Percentiles rank a stretch among this genome's conserved stretches.
phyloP scores from a whole-genome alignment of 2,329 filamentous ascomycete species.

The Thielaviopsis punctulata region DNA sequence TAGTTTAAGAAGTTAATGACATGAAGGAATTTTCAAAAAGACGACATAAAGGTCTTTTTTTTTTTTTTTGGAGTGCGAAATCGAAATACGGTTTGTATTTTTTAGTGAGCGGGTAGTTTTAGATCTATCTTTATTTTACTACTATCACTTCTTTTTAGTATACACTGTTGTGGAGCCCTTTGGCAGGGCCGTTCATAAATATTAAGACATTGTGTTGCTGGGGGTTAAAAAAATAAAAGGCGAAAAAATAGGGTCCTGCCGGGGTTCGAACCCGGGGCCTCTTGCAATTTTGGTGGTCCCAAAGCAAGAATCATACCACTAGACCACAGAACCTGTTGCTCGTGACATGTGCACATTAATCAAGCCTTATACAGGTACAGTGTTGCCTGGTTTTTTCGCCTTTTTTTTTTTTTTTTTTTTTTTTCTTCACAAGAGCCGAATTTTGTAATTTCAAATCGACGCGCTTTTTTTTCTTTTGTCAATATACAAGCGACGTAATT shows the following conservation, averaged over 20 bases:
- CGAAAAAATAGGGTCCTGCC: constrained; percentile 4
- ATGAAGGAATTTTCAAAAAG: background rate
- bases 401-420: too few relatives aligned
- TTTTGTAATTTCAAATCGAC: too few relatives aligned
- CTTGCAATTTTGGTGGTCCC: constrained; percentile 9
- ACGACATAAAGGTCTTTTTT: background rate
- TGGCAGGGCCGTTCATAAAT: too few relatives aligned
- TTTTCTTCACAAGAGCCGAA: too few relatives aligned
- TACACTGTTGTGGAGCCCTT: too few relatives aligned
- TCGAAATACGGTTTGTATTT: background rate
- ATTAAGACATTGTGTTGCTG: background rate
- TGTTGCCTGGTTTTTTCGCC: too few relatives aligned
- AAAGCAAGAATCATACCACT: constrained; percentile 12
- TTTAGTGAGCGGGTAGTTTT: background rate
- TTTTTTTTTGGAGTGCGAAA: background rate
- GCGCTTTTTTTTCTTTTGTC: too few relatives aligned
- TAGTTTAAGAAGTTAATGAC: background rate
- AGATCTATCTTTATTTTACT: background rate
- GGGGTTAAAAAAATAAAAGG: background rate
- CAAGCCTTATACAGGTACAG: too few relatives aligned
- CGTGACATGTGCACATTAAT: too few relatives aligned
- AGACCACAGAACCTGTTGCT: constrained; percentile 7
- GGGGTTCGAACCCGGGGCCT: constrained; percentile 11
- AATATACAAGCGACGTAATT: too few relatives aligned
- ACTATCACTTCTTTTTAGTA: too few relatives aligned